Evolutionary conservation across 768 basidiomycete species (phyloP).

Genomic region (Rhizopogon rudus): DNA sequence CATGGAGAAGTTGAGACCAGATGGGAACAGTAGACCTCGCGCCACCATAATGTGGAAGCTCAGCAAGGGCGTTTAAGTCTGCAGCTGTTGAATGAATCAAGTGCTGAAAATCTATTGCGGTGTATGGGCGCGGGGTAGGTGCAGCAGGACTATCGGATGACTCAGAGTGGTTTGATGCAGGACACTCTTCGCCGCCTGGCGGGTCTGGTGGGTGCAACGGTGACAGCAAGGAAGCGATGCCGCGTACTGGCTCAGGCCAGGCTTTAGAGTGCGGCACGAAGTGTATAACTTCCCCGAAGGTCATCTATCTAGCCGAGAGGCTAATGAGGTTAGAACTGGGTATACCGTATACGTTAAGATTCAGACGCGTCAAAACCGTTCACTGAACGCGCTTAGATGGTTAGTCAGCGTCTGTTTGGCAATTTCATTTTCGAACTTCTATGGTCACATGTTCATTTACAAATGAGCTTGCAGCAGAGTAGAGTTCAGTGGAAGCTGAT

Average conservation of each 20-base stretch:
- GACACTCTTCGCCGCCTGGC: too few relatives aligned
- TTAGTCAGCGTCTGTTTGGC: too few relatives aligned
- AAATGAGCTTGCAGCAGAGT: too few relatives aligned
- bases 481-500: too few relatives aligned
- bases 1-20: neutral
- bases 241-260: neutral
- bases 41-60: neutral
- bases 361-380: neutral
- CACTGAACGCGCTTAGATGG: too few relatives aligned
- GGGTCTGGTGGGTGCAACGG: neutral
- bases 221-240: neutral
- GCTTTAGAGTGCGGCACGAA: neutral
- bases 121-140: neutral
- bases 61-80: neutral
- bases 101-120: neutral
- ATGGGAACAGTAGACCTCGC: neutral
- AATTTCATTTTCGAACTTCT: too few relatives aligned
- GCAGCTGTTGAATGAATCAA: neutral
- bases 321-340: neutral
- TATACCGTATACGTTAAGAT: neutral
- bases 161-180: too few relatives aligned
- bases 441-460: too few relatives aligned
- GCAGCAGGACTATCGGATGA: too few relatives aligned
- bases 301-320: neutral
- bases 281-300: neutral